These are phyloP conservation scores for Lyophyllum atratum DNA, from an alignment of 768 basidiomycete genomes.

Conservation along the genomic window DNA sequence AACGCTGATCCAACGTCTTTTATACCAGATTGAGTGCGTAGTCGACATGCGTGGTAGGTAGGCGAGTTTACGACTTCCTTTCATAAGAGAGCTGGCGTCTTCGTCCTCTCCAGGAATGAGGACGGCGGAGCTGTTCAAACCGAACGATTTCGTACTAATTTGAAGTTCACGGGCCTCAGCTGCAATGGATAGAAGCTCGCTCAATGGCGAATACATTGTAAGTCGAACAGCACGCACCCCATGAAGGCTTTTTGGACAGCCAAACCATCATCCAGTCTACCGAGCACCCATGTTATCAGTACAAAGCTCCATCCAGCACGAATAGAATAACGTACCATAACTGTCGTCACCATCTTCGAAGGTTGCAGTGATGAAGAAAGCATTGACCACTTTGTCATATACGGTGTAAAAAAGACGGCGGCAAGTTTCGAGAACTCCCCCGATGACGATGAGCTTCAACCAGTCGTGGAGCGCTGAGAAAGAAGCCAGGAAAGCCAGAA, in stretches of 20 bases:
- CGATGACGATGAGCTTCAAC: constrained; percentile 51
- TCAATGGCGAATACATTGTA: not conserved
- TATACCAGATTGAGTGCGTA: constrained; percentile 35
- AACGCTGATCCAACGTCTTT: constrained; percentile 30
- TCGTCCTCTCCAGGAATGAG: constrained; percentile 29
- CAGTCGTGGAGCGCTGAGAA: constrained; percentile 51
- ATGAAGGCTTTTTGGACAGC: constrained; percentile 56
- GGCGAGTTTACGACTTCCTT: constrained; percentile 25
- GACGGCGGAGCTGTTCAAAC: constrained; percentile 23
- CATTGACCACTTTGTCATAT: constrained; percentile 39
- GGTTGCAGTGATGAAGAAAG: constrained; percentile 51
- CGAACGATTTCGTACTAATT: constrained; percentile 41
- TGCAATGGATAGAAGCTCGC: constrained; percentile 25
- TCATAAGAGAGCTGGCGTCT: constrained; percentile 6
- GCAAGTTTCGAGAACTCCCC: constrained; percentile 50
- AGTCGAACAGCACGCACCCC: constrained; percentile 38
- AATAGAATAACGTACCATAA: constrained; percentile 19
- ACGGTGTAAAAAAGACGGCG: constrained; percentile 38
- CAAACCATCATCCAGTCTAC: constrained; percentile 62
- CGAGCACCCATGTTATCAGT: not conserved
- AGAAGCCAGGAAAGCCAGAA: constrained; percentile 30
- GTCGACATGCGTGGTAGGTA: constrained; percentile 34
- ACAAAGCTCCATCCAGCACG: not conserved
- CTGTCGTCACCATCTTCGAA: constrained; percentile 45
- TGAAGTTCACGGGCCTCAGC: constrained; percentile 47